Percentiles rank a stretch among this genome's conserved stretches.
These are phyloP conservation scores for Aspergillus sp. DNA, from an alignment of 2,329 filamentous ascomycete genomes.

Conservation along the genomic window DNA sequence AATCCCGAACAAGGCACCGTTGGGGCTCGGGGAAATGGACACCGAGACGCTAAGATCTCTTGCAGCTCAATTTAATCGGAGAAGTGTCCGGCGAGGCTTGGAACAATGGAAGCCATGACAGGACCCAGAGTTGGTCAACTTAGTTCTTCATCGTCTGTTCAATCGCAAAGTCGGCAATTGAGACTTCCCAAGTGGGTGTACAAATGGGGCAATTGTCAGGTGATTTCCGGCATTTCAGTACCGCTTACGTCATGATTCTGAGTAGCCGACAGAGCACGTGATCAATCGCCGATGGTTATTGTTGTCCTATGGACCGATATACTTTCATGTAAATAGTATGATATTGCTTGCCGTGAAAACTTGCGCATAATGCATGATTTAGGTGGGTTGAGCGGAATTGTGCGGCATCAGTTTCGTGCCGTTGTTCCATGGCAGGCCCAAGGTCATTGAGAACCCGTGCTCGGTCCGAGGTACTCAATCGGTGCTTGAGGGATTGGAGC, in stretches of 20 bases:
- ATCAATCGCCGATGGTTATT: slow-evolving; percentile 1
- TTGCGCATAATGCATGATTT: neutral
- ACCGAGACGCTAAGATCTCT: neutral
- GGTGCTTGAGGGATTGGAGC: neutral
- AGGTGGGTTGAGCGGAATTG: neutral
- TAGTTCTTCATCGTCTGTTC: neutral
- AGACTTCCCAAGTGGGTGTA: neutral
- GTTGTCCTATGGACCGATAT: neutral
- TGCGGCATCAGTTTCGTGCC: neutral
- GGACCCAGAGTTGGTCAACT: neutral
- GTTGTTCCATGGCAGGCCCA: neutral
- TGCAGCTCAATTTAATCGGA: neutral
- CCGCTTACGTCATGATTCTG: neutral
- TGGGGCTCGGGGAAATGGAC: slow-evolving; percentile 1
- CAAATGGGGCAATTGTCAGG: neutral
- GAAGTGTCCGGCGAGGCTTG: neutral
- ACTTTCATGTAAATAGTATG: neutral
- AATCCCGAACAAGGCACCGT: neutral
- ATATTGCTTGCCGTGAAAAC: neutral
- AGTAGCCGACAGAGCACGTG: neutral
- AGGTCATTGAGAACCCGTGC: neutral
- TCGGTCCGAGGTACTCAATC: slow-evolving; percentile 10
- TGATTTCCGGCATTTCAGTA: neutral
- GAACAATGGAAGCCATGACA: neutral
- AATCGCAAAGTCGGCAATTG: slow-evolving; percentile 3